Evolutionary conservation across 2,329 filamentous ascomycete species (phyloP).

Genomic region (Parastagonospora nodorum): DNA sequence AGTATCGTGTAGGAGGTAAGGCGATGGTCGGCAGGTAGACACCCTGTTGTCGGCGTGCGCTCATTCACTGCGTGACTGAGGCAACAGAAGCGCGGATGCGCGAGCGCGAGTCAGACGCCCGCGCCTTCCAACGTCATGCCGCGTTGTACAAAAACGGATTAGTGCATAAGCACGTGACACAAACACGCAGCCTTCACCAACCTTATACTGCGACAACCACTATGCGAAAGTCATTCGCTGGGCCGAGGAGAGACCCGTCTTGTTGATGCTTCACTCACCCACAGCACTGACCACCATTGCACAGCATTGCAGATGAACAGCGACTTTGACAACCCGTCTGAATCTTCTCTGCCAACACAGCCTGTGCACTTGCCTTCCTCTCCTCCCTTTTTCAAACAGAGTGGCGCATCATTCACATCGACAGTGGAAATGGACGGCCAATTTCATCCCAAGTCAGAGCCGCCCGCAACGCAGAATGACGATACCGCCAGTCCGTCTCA

Average conservation of each 20-base stretch:
- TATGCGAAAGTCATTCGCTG: neutral
- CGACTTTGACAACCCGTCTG: slow-evolving; percentile 17
- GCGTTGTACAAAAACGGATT: slow-evolving; percentile 21
- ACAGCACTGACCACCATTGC: slow-evolving; percentile 28
- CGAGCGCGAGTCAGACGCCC: slow-evolving; percentile 33
- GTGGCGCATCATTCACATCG: slow-evolving; percentile 1
- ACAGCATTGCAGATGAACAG: slow-evolving; percentile 23
- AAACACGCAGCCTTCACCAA: neutral
- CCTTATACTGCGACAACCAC: neutral
- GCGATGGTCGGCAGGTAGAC: slow-evolving; percentile 2
- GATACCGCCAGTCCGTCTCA: slow-evolving; percentile 7
- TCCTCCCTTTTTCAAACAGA: slow-evolving; percentile 7
- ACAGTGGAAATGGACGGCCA: slow-evolving; percentile 20
- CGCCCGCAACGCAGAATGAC: slow-evolving; percentile 10
- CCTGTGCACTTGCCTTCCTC: slow-evolving; percentile 20
- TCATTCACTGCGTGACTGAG: slow-evolving; percentile 16
- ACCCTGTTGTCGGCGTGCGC: neutral
- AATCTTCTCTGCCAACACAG: slow-evolving; percentile 27
- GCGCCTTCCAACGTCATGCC: slow-evolving; percentile 28
- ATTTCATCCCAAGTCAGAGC: slow-evolving; percentile 12
- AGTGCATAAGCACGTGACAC: slow-evolving; percentile 15
- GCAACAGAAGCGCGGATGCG: slow-evolving; percentile 18
- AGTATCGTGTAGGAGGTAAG: neutral
- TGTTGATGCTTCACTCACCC: slow-evolving; percentile 22
- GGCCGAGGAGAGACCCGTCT: neutral